Conservation (phyloP, 1,284 basidiomycete genomes). For the Cutaneotrichosporon sp. region DNA sequence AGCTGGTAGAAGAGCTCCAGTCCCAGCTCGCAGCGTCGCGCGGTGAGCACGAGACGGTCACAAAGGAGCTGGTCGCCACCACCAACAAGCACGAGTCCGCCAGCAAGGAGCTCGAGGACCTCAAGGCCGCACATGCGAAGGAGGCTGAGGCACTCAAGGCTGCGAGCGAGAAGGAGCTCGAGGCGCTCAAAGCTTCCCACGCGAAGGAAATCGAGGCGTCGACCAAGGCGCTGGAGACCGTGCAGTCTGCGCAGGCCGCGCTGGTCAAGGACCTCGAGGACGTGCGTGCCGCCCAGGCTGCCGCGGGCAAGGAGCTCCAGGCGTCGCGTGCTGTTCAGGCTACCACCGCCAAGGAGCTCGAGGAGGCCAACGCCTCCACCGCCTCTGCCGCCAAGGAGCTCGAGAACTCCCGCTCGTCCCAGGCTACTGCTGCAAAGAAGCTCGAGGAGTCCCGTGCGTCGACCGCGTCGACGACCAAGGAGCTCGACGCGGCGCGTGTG, state of each 20-base stretch:
- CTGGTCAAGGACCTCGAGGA: background rate
- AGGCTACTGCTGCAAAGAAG: background rate
- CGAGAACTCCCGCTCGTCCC: background rate
- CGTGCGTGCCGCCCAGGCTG: background rate
- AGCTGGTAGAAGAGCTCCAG: slow-evolving; percentile 29
- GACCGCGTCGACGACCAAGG: slow-evolving; percentile 1
- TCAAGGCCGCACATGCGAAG: background rate
- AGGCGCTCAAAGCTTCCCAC: background rate
- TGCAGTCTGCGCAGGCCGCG: background rate
- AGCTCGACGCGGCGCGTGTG: slow-evolving; percentile 13
- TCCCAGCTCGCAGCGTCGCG: slow-evolving; percentile 24
- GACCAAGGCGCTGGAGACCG: background rate
- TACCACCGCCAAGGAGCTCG: background rate
- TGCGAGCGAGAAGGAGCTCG: background rate
- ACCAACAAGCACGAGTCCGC: slow-evolving; percentile 8
- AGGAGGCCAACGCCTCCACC: background rate
- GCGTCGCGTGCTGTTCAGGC: background rate
- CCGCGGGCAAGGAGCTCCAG: slow-evolving; percentile 10
- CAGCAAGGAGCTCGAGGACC: background rate
- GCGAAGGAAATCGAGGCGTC: background rate
- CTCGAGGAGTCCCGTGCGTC: slow-evolving; percentile 9
- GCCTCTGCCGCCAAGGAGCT: background rate
- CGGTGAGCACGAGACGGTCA: slow-evolving; percentile 2
- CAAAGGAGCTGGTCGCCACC: background rate
- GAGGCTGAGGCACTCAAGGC: background rate